Evolutionary conservation across 352 stramenopile species (phyloP), one percentile per base, ranked within the genome.

Genomic region (Pythium utonaiense): DNA sequence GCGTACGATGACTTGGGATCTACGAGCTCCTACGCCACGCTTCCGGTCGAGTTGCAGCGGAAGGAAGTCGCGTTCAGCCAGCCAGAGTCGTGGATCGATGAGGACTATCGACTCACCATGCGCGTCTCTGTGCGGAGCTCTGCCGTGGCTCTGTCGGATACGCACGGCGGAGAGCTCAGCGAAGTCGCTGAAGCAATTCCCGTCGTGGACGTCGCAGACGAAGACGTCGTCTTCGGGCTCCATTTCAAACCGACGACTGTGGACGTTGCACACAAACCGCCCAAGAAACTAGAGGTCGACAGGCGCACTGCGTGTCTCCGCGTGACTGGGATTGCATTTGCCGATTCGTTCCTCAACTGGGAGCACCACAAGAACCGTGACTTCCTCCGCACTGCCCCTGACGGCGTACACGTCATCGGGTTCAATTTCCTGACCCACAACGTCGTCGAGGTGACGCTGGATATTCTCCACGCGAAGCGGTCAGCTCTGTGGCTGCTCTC

Each of bases 191-290:
- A 42, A 16, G 54, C 54, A 6, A 47, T 61, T 16, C 42, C 54
- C 3, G 9, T 61, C 5, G 54, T 45, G 17, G 54, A 53, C 3
- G 17, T 61, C 24, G 24, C 42, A 1, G 54, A 61, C 13, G 54
- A 61, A 9, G 54, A 61, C 54, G 42, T 61, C 6, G 42, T 61
- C 1, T 54, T 61, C 24, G 31, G 41, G 3, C 42, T 61, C 54
- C 28, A 53, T 21, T 54, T 61, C 30, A 48, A 25, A 21, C 34
- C 21, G 16, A 41, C 28, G 21, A 7, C 24, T 16, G 13, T 24
- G 1, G 34, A 19, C 22, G n/a, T 61, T 7, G 28, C 40, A 9
- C 42, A 40, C 42, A 31, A 21, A 13, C 28, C 13, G 28, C 28
- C 22, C 0, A 0, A 2, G 17, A 6, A 9, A n/a, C n/a, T n/a